A percentile compares a stretch with the other conserved stretches of the same genome.
Evolutionary conservation across 1,139 yeast genomes (phyloP).

Genomic region (Suhomyces bokatorum): DNA sequence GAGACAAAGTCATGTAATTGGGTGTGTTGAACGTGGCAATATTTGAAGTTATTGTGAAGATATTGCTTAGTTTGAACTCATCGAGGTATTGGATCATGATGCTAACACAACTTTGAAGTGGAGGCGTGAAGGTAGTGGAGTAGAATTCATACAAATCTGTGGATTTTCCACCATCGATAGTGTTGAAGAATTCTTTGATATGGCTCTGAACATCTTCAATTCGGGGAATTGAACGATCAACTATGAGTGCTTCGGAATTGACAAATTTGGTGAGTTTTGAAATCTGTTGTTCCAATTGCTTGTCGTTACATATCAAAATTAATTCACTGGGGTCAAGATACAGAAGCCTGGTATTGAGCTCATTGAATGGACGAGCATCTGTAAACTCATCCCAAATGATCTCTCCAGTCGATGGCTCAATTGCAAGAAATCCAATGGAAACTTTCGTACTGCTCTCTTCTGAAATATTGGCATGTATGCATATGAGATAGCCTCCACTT

Average conservation of each 20-base stretch:
- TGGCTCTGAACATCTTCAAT: neutral
- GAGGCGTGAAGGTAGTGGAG: conserved; percentile 21
- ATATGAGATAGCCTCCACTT: conserved; percentile 32
- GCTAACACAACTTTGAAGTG: conserved; percentile 45
- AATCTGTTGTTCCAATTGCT: conserved; percentile 32
- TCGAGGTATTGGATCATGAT: conserved; percentile 54
- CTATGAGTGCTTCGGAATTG: conserved; percentile 17
- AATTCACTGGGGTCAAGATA: conserved; percentile 77
- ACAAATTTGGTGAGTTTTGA: conserved; percentile 19
- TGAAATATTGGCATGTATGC: conserved; percentile 19
- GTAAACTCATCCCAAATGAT: conserved; percentile 67
- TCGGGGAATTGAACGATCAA: conserved; percentile 10
- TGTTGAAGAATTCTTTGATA: conserved; percentile 20
- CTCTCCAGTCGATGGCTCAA: conserved; percentile 78
- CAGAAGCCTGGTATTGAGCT: conserved; percentile 69
- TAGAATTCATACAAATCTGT: conserved; percentile 27
- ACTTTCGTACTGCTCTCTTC: neutral
- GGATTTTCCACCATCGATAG: conserved; percentile 14
- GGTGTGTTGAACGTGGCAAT: conserved; percentile 53
- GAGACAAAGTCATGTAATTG: conserved; percentile 65
- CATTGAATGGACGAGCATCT: conserved; percentile 54
- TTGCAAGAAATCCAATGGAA: conserved; percentile 55
- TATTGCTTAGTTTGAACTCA: conserved; percentile 60
- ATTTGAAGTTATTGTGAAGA: conserved; percentile 55
- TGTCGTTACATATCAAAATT: conserved; percentile 44